A percentile compares a stretch with the other conserved stretches of the same genome.
phyloP scores from a whole-genome alignment of 768 basidiomycete genomes.

The Mycena leptocephala region DNA sequence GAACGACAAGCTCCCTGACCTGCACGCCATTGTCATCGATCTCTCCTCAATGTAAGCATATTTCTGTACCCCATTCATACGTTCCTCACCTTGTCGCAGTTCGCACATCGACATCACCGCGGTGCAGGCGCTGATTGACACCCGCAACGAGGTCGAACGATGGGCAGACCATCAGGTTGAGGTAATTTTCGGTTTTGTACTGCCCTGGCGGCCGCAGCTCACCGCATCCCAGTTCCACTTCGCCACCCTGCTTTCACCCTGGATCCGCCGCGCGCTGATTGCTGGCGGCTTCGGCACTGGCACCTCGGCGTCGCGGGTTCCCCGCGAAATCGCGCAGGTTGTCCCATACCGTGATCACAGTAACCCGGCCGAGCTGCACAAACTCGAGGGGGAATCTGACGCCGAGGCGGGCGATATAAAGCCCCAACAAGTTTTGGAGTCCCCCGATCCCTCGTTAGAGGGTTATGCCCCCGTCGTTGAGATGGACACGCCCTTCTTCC shows the following conservation, averaged over 20 bases:
- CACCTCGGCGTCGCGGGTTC: slow-evolving; percentile 53
- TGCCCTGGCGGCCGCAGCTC: neutral
- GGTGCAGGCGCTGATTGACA: slow-evolving; percentile 92
- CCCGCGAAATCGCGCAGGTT: slow-evolving; percentile 83
- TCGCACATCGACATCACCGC: slow-evolving; percentile 94
- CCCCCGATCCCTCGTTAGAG: slow-evolving; percentile 30
- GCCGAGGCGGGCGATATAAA: slow-evolving; percentile 54
- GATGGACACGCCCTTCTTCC: slow-evolving; percentile 88
- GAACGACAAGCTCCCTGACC: slow-evolving; percentile 72
- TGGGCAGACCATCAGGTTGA: slow-evolving; percentile 87
- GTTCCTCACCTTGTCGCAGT: slow-evolving; percentile 52
- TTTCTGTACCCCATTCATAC: neutral
- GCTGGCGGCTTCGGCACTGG: slow-evolving; percentile 94
- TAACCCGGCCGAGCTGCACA: slow-evolving; percentile 42
- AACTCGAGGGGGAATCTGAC: slow-evolving; percentile 46
- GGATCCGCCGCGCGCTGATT: slow-evolving; percentile 91
- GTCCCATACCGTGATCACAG: slow-evolving; percentile 72
- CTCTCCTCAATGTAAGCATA: slow-evolving; percentile 83
- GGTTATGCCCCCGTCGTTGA: slow-evolving; percentile 62
- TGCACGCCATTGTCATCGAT: slow-evolving; percentile 93
- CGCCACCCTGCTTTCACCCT: slow-evolving; percentile 91
- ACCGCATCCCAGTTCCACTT: slow-evolving; percentile 86
- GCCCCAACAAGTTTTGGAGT: slow-evolving; percentile 28
- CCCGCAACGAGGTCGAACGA: slow-evolving; percentile 88
- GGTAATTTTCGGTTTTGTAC: slow-evolving; percentile 49